Evolutionary conservation across 495 filamentous ascomycete species (phyloP), one percentile per base, ranked within the genome.

Genomic region (Wilcoxina mikolae): DNA sequence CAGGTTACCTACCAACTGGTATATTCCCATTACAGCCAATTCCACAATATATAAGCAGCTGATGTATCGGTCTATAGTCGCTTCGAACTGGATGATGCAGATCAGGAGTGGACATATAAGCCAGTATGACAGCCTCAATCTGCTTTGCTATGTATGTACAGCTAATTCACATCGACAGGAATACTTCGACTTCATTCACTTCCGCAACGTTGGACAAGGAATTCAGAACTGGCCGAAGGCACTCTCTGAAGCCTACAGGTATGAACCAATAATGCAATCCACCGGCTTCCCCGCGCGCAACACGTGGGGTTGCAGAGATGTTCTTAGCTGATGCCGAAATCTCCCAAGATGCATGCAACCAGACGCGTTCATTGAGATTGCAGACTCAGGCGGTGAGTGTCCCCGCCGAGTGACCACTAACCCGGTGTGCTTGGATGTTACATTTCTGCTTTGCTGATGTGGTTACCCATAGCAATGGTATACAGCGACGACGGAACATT

Each of bases 81-180:
- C 7, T 73, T 72, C 55, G 66, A 68, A 27, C 57, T 73, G 27
- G 71, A 73, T 43, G 71, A 73, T 50, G 60, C 69, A 51, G 68
- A 71, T 56, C 51, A 38, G 20, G 61, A 65, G 23, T 73, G 70
- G 71, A 57, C 59, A 1, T 71, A 62, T 52, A 46, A 57, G 1
- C 49, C 51, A 42, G 57, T 49, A 4, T 29, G 5, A 15, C 46
- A 29, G 25, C 5, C 2, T 1, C 9, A 29, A 28, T 18, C 24
- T 9, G 25, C 12, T 39, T 2, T 1, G 25, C 9, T 29, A 15
- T n/a, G 20, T 2, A 29, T 15, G 12, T 2, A 3, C 46, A 28
- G 15, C 24, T 3, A 49, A 15, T 18, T 39, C 20, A 18, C 20
- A 18, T 1, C 35, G 24, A 4, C 46, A 49, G 46, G 12, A 62